Percentiles rank a stretch among this genome's conserved stretches.
These are phyloP conservation scores for Cytospora chrysosperma DNA, from an alignment of 2,329 filamentous ascomycete species.

Conservation along the genomic window DNA sequence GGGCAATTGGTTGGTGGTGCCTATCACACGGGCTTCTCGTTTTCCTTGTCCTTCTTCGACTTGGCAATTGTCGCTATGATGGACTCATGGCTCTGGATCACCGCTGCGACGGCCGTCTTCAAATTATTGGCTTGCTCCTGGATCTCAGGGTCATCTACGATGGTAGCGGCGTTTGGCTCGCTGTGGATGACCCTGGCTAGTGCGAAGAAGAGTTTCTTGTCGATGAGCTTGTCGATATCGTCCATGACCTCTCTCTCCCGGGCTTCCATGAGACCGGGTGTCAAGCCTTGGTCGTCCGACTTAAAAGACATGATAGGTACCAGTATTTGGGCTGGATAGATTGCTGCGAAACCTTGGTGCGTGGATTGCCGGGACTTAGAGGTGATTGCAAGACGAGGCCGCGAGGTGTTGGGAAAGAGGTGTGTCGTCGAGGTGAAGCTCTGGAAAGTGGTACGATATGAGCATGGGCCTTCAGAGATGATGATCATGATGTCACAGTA, in stretches of 20 bases:
- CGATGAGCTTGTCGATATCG: constrained; percentile 24
- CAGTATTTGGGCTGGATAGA: not conserved
- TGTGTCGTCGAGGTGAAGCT: not conserved
- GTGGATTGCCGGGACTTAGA: not conserved
- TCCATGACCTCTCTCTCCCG: constrained; percentile 23
- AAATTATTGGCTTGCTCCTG: constrained; percentile 22
- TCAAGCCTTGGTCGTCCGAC: constrained; percentile 16
- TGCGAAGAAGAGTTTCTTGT: constrained; percentile 23
- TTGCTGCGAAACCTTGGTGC: not conserved
- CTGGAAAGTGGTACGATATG: not conserved
- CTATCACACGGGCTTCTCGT: constrained; percentile 17
- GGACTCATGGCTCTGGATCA: constrained; percentile 22
- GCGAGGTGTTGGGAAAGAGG: not conserved
- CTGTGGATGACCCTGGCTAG: constrained; percentile 19
- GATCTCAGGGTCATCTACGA: constrained; percentile 23
- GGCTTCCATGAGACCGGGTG: constrained; percentile 19
- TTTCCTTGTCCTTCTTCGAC: constrained; percentile 22
- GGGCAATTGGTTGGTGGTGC: not conserved
- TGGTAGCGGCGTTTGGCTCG: constrained; percentile 17
- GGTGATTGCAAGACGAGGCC: not conserved
- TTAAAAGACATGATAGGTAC: constrained; percentile 24
- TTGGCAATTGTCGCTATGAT: constrained; percentile 24
- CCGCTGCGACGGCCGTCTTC: constrained; percentile 21
- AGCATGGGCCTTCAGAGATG: not conserved
- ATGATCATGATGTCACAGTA: not conserved